Evolutionary conservation across 202 grass and related monocot species (phyloP), one percentile per base, ranked within the genome.

Genomic region (Carex sylvatica): DNA sequence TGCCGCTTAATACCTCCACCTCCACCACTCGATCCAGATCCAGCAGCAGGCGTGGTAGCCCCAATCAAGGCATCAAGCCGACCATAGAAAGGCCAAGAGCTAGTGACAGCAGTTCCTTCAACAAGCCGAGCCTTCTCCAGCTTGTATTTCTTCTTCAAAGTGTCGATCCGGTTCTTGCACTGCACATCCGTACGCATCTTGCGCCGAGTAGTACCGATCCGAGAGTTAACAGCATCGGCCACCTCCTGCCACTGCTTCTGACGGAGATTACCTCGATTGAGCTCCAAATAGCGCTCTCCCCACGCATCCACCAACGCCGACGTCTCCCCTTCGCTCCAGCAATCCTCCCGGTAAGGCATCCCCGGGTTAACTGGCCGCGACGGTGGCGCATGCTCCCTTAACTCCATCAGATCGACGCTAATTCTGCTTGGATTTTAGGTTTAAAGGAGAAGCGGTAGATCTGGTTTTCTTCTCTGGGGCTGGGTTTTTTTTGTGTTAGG

Each of bases 161-260:
- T 98, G 66, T 98, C 95, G 80, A 98, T 93, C 71, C 95, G 92
- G 86, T 98, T 98, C 92, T 98, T 98, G 86, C 95, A 98, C 92
- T 98, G 95, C 11, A 98, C 86, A 42, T 98, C 92, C 46, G 91
- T 95, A 80, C 96, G 92, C 59, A 93, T 91, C 33, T 91, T 91
- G 51, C 95, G 95, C 38, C 91, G 86, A 30, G 86, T 80, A 5
- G 89, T 88, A 1, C 89, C 91, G 49, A 86, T 70, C 30, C 96
- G 91, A 1, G 74, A 86, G 91, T 99, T 99, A 77, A 99, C 96
- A 4, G 96, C 91, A 52, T 83, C 60, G 16, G 96, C 96, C 0
- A 99, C 96, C 89, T 99, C 96, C 87, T 95, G 88, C 96, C 96
- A 99, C 85, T 99, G 96, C 86, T 99, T 99, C 91, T 99, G 96